Evolutionary conservation across 2,329 filamentous ascomycete genomes (phyloP), one percentile per base, ranked within the genome.

Genomic region (Daldinia sp.): DNA sequence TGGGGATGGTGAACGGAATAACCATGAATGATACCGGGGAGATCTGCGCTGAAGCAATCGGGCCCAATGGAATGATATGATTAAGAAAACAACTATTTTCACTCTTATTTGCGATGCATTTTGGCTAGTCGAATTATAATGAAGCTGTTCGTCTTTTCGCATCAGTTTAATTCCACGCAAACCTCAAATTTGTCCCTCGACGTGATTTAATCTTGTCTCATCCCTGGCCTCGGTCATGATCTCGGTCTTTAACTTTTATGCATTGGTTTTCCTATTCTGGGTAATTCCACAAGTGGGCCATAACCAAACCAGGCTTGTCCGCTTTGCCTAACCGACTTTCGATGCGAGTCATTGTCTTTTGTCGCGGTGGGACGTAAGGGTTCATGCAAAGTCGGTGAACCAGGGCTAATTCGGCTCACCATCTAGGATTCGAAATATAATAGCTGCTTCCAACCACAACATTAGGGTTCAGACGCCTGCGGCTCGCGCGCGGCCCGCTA

Each of bases 21-120:
- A 35, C 61, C 61, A 64, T 54, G 64, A 60, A 67, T 64, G 64
- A 67, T 62, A 64, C 54, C 54, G 61, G 64, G 64, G 50, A 50
- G 49, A 62, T 64, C 51, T 48, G 61, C 58, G n/a, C 48, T 47
- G 34, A 57, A 45, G 64, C 64, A 59, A 43, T 54, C 55, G 32
- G 34, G 51, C 58, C 64, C 64, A 57, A 64, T 53, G 54, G 58
- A 64, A 64, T 64, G 64, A 67, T 30, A 58, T n/a, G 58, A 64
- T 60, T 21, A 48, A 47, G n/a, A 34, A 37, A 32, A 41, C 37
- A 61, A 60, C 48, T 60, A 58, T 61, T 66, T 63, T 66, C 62
- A 63, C 63, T 56, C 34, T 13, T 49, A 54, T 35, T 35, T 50
- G 30, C 45, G 45, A 41, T 59, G 29, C 32, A 45, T 61, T 48